Evolutionary conservation across 306 rosid species (phyloP), one percentile per base, ranked within the genome.

Genomic region (Begonia loranthoides): DNA sequence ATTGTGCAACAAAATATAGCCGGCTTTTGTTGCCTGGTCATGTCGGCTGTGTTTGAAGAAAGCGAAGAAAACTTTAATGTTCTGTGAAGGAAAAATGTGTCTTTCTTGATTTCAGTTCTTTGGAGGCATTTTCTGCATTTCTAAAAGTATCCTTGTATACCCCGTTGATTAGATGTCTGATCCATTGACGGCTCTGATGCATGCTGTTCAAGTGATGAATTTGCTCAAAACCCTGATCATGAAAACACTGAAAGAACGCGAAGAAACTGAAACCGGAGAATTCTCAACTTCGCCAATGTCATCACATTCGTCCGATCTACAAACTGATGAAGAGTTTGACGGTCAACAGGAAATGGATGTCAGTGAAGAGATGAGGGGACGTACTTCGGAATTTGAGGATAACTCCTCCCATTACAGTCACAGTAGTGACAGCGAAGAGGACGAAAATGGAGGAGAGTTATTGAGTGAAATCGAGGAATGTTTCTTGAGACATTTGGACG

Each of bases 141-240:
- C 36, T 28, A 28, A 28, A 28, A 28, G 36, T 3, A 4, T 2
- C 22, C 22, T 19, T 19, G 22, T 19, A 19, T 4, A 19, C 9
- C 36, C 6, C 5, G 9, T 77, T 61, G 16, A 56, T 45, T 73
- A 90, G 99, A 90, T 90, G 99, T 90, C 99, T 41, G 99, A 90
- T 83, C 99, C 95, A 39, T 73, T 86, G 69, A 90, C 94, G 22
- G 99, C 99, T 51, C 70, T 90, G 73, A 86, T 90, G 99, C 95
- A 90, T 15, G 99, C 99, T 24, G 99, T 90, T 66, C 99, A 90
- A 78, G 99, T 90, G 45, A 90, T 90, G 99, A 90, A 90, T 72
- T 66, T 90, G 48, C 95, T 90, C 63, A 90, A 80, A 73, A 86
- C 92, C 49, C 75, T 90, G 57, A 86, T 90, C 55, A 80, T 54